Conservation (phyloP, 2,329 filamentous ascomycete species). For the Fusarium protoensiforme region DNA sequence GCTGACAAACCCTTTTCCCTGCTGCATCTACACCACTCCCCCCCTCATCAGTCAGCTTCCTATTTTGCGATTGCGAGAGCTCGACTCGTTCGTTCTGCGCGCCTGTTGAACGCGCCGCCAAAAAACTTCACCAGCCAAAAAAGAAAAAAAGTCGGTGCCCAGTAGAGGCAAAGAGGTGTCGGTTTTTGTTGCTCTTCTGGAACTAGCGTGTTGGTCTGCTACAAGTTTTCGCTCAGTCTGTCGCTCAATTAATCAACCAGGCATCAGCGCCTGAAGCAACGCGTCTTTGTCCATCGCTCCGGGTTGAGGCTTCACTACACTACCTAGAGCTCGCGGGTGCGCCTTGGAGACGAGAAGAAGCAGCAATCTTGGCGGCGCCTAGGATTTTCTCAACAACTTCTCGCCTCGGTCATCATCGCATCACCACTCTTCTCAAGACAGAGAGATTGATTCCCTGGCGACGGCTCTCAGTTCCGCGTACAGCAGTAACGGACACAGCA, state of each 20-base stretch:
- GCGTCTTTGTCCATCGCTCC: constrained; percentile 18
- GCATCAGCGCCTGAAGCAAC: constrained; percentile 3
- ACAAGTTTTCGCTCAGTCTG: not conserved
- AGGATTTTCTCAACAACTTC: constrained; percentile 5
- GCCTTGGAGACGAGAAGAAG: constrained; percentile 2
- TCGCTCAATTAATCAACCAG: not conserved
- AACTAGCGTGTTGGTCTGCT: not conserved
- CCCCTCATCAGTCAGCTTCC: constrained; percentile 33
- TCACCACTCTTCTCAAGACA: constrained; percentile 8
- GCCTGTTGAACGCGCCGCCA: not conserved
- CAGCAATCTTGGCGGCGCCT: not conserved
- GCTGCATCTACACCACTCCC: constrained; percentile 32
- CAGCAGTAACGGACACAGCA: constrained; percentile 12
- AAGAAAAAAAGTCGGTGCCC: not conserved
- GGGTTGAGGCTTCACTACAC: constrained; percentile 24
- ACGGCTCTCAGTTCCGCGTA: constrained; percentile 22
- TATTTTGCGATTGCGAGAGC: constrained; percentile 14
- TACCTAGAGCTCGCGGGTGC: not conserved
- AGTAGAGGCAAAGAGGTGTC: not conserved
- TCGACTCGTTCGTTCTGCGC: not conserved
- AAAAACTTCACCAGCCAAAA: not conserved
- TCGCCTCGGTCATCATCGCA: constrained; percentile 6
- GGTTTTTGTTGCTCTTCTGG: not conserved
- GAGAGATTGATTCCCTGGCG: constrained; percentile 15
- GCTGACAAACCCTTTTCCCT: constrained; percentile 44